Percentiles rank a stretch among this genome's conserved stretches.
These are phyloP conservation scores for Plectosphaerella sp. DNA, from an alignment of 2,329 filamentous ascomycete species.

Conservation along the genomic window DNA sequence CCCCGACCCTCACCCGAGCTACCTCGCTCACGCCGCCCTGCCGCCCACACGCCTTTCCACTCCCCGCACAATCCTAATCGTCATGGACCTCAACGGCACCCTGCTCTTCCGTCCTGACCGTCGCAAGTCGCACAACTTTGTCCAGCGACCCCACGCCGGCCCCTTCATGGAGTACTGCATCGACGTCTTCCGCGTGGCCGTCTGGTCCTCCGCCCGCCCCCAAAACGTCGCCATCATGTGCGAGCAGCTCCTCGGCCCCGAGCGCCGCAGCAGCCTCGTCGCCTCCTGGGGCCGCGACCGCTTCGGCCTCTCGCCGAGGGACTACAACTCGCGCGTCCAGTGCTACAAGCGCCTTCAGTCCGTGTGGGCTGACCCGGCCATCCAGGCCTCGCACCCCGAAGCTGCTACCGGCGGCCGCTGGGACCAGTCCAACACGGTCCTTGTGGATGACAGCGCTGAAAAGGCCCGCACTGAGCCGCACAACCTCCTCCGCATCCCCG, in stretches of 20 bases:
- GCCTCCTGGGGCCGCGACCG: constrained; percentile 75
- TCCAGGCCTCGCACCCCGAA: constrained; percentile 41
- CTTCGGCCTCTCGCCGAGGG: constrained; percentile 58
- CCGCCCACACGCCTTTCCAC: constrained; percentile 32
- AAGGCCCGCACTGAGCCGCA: constrained; percentile 81
- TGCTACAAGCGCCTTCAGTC: constrained; percentile 81
- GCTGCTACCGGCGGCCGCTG: constrained; percentile 44
- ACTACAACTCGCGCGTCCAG: constrained; percentile 71
- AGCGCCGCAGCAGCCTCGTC: constrained; percentile 52
- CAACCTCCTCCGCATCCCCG: constrained; percentile 77
- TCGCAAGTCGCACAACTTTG: constrained; percentile 43
- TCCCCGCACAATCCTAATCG: constrained; percentile 67
- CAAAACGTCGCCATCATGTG: constrained; percentile 70
- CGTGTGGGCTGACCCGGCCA: constrained; percentile 58
- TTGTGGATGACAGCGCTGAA: constrained; percentile 79
- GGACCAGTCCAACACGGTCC: constrained; percentile 80
- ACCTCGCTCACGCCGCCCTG: constrained; percentile 51
- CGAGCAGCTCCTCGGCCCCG: constrained; percentile 51
- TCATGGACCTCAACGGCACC: constrained; percentile 93
- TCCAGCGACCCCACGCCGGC: constrained; percentile 62
- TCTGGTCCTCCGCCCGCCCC: constrained; percentile 84
- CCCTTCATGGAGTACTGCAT: constrained; percentile 72
- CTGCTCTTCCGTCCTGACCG: constrained; percentile 67
- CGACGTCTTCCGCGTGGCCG: constrained; percentile 70
- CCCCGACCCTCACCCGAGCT: constrained; percentile 56